These are phyloP conservation scores for Kwoniella sp. DNA, from an alignment of 768 basidiomycete genomes.

Conservation along the genomic window DNA sequence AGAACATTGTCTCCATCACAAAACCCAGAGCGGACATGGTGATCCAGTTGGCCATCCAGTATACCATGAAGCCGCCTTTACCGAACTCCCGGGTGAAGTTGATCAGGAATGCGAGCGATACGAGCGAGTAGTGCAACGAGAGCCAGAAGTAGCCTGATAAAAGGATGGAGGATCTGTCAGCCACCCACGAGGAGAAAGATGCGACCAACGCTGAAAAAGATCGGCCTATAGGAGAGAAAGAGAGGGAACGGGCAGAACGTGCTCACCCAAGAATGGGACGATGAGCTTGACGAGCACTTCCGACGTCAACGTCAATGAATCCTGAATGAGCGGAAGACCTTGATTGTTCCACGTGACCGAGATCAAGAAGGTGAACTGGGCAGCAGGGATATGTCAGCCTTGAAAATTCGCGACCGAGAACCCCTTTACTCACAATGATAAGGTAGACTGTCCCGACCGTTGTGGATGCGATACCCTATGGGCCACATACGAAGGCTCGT, in stretches of 20 bases:
- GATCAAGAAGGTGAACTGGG: conserved; percentile 54
- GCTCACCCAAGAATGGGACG: conserved; percentile 38
- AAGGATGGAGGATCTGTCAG: background rate
- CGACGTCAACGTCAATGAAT: conserved; percentile 35
- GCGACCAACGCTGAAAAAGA: too few species aligned
- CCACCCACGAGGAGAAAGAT: too few species aligned
- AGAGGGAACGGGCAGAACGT: background rate
- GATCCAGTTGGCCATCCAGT: conserved; percentile 52
- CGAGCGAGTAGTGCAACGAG: conserved; percentile 49
- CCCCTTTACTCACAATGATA: conserved; percentile 38
- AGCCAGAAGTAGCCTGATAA: conserved; percentile 49
- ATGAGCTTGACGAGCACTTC: conserved; percentile 43
- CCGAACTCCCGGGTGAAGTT: conserved; percentile 48
- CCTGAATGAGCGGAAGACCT: conserved; percentile 39
- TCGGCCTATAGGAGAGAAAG: too few species aligned
- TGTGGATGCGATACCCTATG: conserved; percentile 40
- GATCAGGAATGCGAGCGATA: conserved; percentile 52
- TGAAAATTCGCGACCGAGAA: background rate
- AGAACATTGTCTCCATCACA: conserved; percentile 52
- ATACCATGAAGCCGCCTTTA: conserved; percentile 52
- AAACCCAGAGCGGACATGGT: conserved; percentile 46
- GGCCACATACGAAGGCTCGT: too few species aligned
- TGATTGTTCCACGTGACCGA: conserved; percentile 43
- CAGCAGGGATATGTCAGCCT: background rate
- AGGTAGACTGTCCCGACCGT: conserved; percentile 53